Conservation (phyloP, 2,329 filamentous ascomycete genomes). For the Pyrenochaeta sp. region DNA sequence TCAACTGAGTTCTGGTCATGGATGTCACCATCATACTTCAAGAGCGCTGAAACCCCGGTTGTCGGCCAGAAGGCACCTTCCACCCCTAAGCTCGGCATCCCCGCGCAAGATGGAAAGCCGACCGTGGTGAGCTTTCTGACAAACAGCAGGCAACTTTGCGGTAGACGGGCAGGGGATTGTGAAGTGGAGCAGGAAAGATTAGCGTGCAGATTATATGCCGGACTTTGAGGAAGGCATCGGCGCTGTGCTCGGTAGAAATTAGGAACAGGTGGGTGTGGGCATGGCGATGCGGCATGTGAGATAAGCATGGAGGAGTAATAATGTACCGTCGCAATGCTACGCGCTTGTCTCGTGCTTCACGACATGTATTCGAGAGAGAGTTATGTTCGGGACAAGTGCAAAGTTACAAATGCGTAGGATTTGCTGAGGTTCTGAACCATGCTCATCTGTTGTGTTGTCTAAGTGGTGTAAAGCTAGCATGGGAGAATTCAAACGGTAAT, state of each 20-base stretch:
- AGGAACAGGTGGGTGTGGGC: not conserved
- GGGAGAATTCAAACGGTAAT: too few relatives aligned
- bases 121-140: conserved; percentile 75
- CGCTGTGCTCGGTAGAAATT: conserved; percentile 18
- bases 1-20: conserved; percentile 55
- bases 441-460: too few relatives aligned
- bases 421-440: too few relatives aligned
- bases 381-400: too few relatives aligned
- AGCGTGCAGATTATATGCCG: conserved; percentile 62
- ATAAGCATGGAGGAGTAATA: not conserved
- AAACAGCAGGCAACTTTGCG: conserved; percentile 72
- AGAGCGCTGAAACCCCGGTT: conserved; percentile 56
- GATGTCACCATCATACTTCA: conserved; percentile 45
- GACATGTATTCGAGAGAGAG: not conserved
- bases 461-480: too few relatives aligned
- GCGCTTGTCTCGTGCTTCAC: not conserved
- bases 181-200: conserved; percentile 60
- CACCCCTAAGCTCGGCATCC: conserved; percentile 62
- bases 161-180: conserved; percentile 63
- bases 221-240: conserved; percentile 61
- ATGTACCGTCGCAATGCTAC: not conserved
- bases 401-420: too few relatives aligned
- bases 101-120: conserved; percentile 60
- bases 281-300: not conserved
- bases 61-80: conserved; percentile 66